Evolutionary conservation across 2,329 filamentous ascomycete genomes (phyloP).

Genomic region (Stachybotrys elegans): DNA sequence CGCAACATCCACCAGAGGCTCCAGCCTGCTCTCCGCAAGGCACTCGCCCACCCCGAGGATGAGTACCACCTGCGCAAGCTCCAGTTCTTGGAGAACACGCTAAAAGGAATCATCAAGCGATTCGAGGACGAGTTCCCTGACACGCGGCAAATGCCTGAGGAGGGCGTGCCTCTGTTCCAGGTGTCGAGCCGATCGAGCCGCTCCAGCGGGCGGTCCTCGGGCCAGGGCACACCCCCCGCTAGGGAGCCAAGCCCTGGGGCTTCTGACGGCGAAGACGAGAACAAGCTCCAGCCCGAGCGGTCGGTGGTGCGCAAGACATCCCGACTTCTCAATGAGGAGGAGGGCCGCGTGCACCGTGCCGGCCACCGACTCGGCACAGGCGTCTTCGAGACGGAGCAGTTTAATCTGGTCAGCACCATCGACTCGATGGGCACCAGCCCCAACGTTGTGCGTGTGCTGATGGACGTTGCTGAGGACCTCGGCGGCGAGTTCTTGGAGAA

Average conservation of each 20-base stretch:
- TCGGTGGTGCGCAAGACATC: slow-evolving; percentile 48
- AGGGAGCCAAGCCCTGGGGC: slow-evolving; percentile 29
- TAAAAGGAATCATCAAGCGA: slow-evolving; percentile 86
- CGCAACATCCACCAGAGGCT: slow-evolving; percentile 81
- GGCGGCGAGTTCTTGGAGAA: slow-evolving; percentile 54
- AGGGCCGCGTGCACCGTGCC: slow-evolving; percentile 49
- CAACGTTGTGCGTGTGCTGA: slow-evolving; percentile 46
- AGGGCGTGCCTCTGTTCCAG: not conserved
- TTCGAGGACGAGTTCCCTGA: slow-evolving; percentile 97
- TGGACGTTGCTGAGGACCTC: slow-evolving; percentile 59
- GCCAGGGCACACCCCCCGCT: too few relatives aligned
- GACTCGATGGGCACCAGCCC: slow-evolving; percentile 47
- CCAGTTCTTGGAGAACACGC: slow-evolving; percentile 80
- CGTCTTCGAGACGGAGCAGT: slow-evolving; percentile 47
- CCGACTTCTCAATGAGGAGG: slow-evolving; percentile 50
- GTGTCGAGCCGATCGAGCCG: not conserved
- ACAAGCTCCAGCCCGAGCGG: slow-evolving; percentile 33
- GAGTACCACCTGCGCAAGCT: slow-evolving; percentile 78
- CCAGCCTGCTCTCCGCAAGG: slow-evolving; percentile 77
- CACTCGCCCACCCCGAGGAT: slow-evolving; percentile 61
- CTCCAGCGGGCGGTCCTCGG: too few relatives aligned
- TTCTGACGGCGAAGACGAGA: slow-evolving; percentile 47
- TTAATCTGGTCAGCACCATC: slow-evolving; percentile 41
- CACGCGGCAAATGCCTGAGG: slow-evolving; percentile 47
- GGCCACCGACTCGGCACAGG: slow-evolving; percentile 53